These are phyloP conservation scores for Boletus semigastroideus DNA, from an alignment of 1,284 basidiomycete species.

Conservation along the genomic window DNA sequence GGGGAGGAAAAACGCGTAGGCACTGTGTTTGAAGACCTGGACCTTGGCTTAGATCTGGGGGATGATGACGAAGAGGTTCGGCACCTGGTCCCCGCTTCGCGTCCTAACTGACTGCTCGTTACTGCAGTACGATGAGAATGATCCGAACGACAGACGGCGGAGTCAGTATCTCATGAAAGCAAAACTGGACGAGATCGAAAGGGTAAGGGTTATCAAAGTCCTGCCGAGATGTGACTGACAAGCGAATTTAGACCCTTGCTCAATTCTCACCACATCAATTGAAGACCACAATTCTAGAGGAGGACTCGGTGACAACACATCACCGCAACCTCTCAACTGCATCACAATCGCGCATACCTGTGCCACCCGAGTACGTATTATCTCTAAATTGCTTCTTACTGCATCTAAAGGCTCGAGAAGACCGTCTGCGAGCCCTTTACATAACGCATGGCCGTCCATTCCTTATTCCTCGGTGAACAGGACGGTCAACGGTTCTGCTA, in stretches of 20 bases:
- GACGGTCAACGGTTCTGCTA: conserved; percentile 14
- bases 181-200: conserved; percentile 73
- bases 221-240: conserved; percentile 7
- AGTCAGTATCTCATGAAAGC: conserved; percentile 71
- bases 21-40: conserved; percentile 69
- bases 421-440: conserved; percentile 12
- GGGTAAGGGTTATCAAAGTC: conserved; percentile 40
- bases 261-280: conserved; percentile 68
- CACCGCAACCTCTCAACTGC: conserved; percentile 25
- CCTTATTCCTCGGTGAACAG: conserved; percentile 36
- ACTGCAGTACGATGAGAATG: conserved; percentile 59
- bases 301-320: conserved; percentile 31
- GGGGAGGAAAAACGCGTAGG: conserved; percentile 60
- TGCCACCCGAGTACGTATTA: conserved; percentile 22
- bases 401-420: conserved; percentile 16
- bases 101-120: conserved; percentile 11
- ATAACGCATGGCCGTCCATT: conserved; percentile 47
- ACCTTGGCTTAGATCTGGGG: conserved; percentile 63
- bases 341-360: conserved; percentile 13
- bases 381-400: conserved; percentile 2
- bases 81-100: background rate
- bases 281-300: conserved; percentile 47
- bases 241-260: conserved; percentile 50
- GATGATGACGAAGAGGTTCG: conserved; percentile 26
- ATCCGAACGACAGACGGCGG: conserved; percentile 66